These are phyloP conservation scores for Antrodiella citrinella DNA, from an alignment of 768 basidiomycete genomes.

Conservation along the genomic window DNA sequence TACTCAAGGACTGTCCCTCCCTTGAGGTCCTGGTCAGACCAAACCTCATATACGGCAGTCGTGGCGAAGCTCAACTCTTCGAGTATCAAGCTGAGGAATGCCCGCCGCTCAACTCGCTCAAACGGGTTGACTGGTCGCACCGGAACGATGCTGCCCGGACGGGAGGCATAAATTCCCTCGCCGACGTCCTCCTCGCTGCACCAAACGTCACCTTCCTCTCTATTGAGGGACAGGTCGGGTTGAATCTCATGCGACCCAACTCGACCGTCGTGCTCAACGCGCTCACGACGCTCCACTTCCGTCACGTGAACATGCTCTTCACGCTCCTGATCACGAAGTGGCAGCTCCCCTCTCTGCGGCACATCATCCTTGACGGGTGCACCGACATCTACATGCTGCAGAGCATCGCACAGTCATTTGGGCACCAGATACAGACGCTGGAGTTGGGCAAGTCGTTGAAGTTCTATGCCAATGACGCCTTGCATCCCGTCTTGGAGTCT, in stretches of 20 bases:
- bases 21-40: conserved; percentile 48
- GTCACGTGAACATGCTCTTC: conserved; percentile 39
- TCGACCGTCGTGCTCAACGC: conserved; percentile 30
- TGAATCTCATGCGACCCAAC: conserved; percentile 12
- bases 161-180: conserved; percentile 59
- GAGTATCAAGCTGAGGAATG: conserved; percentile 43
- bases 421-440: conserved; percentile 40
- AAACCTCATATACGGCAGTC: conserved; percentile 6
- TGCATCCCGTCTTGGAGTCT: conserved; percentile 36
- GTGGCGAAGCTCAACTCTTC: conserved; percentile 21
- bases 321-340: conserved; percentile 41
- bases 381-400: conserved; percentile 28
- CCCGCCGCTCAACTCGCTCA: conserved; percentile 40
- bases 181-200: conserved; percentile 39
- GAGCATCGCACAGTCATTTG: conserved; percentile 41
- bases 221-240: conserved; percentile 38
- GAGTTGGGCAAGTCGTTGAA: conserved; percentile 52
- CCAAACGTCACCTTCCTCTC: conserved; percentile 54
- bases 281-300: conserved; percentile 47
- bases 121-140: conserved; percentile 67
- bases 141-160: conserved; percentile 44
- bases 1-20: conserved; percentile 34
- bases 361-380: conserved; percentile 45
- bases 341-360: conserved; percentile 44
- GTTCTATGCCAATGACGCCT: conserved; percentile 43